phyloP scores from a whole-genome alignment of 2,329 filamentous ascomycete species.

The Pyrenophora graminea region DNA sequence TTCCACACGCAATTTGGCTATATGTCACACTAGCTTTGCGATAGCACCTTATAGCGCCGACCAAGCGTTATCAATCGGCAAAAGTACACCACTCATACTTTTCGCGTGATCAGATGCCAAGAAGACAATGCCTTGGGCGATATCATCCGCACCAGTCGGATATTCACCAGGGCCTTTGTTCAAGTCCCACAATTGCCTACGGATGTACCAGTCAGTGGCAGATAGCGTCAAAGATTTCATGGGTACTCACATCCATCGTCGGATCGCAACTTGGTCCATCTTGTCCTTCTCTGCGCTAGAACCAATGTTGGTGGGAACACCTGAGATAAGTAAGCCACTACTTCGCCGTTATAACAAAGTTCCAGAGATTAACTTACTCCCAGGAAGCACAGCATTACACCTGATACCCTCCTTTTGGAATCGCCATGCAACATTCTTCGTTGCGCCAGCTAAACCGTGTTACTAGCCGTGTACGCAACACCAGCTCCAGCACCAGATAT shows the following conservation, averaged over 20 bases:
- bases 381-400: slow-evolving; percentile 53
- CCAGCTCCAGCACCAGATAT: slow-evolving; percentile 49
- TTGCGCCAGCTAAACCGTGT: slow-evolving; percentile 52
- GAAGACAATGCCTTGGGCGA: slow-evolving; percentile 26
- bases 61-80: slow-evolving; percentile 32
- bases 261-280: slow-evolving; percentile 26
- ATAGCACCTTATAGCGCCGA: slow-evolving; percentile 6
- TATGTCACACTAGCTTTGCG: too few relatives aligned
- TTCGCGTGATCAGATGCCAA: slow-evolving; percentile 26
- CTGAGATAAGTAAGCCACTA: not conserved
- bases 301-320: slow-evolving; percentile 31
- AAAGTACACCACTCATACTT: slow-evolving; percentile 23
- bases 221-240: too few relatives aligned
- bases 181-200: not conserved
- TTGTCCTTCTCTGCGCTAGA: slow-evolving; percentile 29
- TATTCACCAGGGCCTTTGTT: not conserved
- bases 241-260: slow-evolving; percentile 24
- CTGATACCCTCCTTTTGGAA: slow-evolving; percentile 53
- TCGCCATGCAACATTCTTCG: slow-evolving; percentile 55
- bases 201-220: not conserved
- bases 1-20: too few relatives aligned
- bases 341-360: too few relatives aligned
- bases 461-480: slow-evolving; percentile 53
- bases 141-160: slow-evolving; percentile 10
- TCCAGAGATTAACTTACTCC: slow-evolving; percentile 17